These are phyloP conservation scores for Pseudogymnoascus sp. DNA, from an alignment of 2,329 filamentous ascomycete species.

Conservation along the genomic window DNA sequence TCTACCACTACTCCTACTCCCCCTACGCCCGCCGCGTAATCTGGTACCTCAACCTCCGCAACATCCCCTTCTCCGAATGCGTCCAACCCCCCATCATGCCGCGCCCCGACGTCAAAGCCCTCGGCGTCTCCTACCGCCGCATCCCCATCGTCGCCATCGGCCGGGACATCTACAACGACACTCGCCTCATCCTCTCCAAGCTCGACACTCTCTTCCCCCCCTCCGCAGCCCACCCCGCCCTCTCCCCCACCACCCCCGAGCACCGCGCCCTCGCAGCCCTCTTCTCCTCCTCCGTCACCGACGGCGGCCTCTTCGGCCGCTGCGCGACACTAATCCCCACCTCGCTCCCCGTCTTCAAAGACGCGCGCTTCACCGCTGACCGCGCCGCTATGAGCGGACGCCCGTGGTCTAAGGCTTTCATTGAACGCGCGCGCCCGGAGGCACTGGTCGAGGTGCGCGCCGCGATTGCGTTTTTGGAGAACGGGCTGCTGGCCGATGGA, in stretches of 20 bases:
- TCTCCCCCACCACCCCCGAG: constrained; percentile 32
- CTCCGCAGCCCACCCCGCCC: constrained; percentile 27
- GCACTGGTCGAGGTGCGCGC: constrained; percentile 48
- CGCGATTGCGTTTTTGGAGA: constrained; percentile 53
- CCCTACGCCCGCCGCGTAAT: constrained; percentile 56
- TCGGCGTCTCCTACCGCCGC: constrained; percentile 61
- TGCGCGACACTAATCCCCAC: constrained; percentile 51
- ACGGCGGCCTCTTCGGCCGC: constrained; percentile 49
- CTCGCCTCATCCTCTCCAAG: constrained; percentile 58
- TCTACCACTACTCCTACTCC: constrained; percentile 61
- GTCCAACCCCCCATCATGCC: constrained; percentile 60
- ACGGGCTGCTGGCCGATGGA: constrained; percentile 56
- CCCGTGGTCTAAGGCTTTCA: constrained; percentile 33
- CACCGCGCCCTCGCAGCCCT: constrained; percentile 45
- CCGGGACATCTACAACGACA: constrained; percentile 62
- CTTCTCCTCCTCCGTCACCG: constrained; percentile 48
- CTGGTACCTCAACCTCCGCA: constrained; percentile 61
- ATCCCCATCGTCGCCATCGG: constrained; percentile 63
- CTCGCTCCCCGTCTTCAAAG: constrained; percentile 45
- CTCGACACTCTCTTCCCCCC: constrained; percentile 51
- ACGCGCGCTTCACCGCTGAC: constrained; percentile 55
- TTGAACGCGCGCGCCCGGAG: constrained; percentile 43
- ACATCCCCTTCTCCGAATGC: background rate
- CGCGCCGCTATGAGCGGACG: constrained; percentile 39
- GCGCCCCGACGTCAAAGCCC: constrained; percentile 53